Base-by-base conservation (phyloP, 2,329 filamentous ascomycete species). In the Coniochaeta pulveracea region DNA sequence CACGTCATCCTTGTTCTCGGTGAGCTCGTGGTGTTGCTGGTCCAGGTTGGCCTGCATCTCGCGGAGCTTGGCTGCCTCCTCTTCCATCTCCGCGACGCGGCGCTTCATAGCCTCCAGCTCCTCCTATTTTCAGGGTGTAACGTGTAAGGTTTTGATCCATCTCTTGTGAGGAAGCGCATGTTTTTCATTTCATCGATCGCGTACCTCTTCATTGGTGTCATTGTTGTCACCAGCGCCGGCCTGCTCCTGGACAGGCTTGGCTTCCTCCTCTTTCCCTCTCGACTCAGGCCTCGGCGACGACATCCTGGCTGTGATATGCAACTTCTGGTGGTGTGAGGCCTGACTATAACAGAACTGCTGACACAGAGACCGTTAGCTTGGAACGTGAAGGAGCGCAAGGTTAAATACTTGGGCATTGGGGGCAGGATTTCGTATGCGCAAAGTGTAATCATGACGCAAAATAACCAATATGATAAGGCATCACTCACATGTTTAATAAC, bases 1-100 rank as follows among this genome's bases (percentile, higher is more conserved):
- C 38, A 98, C 78, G 46, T 95, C 93, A 56, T 95, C 88, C 60
- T 93, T 93, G 63, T 88, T 86, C 54, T 96, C 91, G 44, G 81
- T 76, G 40, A 91, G 69, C 47, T 84, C 84, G 43, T 85, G 78
- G 41, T 76, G 79, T 49, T 91, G 82, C 54, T 88, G 78, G 55
- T 96, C 89, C 40, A 96, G 71, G 34, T 71, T 78, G 35, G 79
- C 79, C 56, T 91, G 84, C 83, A 91, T 88, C 58, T 89, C 84
- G 44, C 84, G 75, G 34, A 91, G 70, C 59, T 88, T 88, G 38
- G 80, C 80, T 5, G 84, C 84, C 64, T 91, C 84, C 49, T 85
- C 82, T 62, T 91, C 84, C 84, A 91, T 91, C 63, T 91, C 84
- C 42, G 81, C 83, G 41, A 91, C 83, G 46, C 83, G 72, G 49